Conservation (phyloP, 192 early-diverging fungal species). For the Coemansia sp. region DNA sequence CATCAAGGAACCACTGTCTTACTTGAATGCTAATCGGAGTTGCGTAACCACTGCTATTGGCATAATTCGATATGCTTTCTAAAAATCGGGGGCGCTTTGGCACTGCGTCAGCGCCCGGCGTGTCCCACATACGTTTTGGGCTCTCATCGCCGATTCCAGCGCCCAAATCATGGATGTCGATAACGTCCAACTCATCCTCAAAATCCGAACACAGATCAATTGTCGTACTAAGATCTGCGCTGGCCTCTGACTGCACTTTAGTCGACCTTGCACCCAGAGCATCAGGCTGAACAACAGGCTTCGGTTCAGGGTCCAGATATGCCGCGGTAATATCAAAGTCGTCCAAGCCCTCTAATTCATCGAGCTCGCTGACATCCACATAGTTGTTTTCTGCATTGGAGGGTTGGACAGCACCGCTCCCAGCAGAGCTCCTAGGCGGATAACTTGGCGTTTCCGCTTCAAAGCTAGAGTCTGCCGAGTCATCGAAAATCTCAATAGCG, state of each 20-base stretch:
- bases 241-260: background rate
- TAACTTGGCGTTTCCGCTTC: background rate
- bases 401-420: background rate
- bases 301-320: background rate
- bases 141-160: constrained; percentile 1
- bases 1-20: background rate
- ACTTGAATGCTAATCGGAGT: background rate
- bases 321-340: constrained; percentile 3
- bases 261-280: background rate
- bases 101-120: background rate
- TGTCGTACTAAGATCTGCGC: background rate
- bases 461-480: background rate
- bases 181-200: constrained; percentile 20
- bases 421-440: background rate
- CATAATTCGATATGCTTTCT: background rate
- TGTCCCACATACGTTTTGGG: constrained; percentile 11
- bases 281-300: background rate
- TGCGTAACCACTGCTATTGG: background rate
- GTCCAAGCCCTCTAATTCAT: constrained; percentile 1
- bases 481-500: constrained; percentile 40
- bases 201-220: constrained; percentile 30
- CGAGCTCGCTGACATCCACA: constrained; percentile 1
- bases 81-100: constrained; percentile 8
- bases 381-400: background rate
- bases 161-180: constrained; percentile 24